phyloP scores from a whole-genome alignment of 306 rosid species.

The Albizia julibrissin region DNA sequence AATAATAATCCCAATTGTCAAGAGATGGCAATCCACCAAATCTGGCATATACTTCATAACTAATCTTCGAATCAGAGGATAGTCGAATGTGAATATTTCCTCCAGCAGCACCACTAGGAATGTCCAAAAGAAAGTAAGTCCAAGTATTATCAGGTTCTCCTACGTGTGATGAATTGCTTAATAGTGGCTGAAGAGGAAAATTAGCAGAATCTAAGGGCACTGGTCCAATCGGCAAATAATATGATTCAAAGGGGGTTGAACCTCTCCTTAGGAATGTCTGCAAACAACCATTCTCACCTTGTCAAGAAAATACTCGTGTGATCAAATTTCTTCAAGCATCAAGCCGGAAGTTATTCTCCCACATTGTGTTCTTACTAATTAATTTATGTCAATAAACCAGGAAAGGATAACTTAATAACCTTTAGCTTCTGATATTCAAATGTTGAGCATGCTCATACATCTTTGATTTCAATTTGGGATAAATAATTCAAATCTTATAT shows the following conservation, averaged over 20 bases:
- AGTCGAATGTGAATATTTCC: conserved; percentile 72
- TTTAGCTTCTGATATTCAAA: not conserved
- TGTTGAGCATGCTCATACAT: conserved; percentile 3
- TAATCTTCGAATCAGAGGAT: conserved; percentile 55
- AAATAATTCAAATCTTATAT: conserved; percentile 6
- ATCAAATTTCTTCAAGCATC: conserved; percentile 49
- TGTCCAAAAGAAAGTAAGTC: conserved; percentile 76
- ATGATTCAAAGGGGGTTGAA: conserved; percentile 70
- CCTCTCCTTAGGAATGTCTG: conserved; percentile 80
- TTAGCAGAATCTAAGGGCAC: conserved; percentile 43
- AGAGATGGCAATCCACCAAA: conserved; percentile 89
- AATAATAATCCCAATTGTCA: conserved; percentile 78
- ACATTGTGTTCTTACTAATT: conserved; percentile 10
- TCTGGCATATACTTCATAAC: conserved; percentile 78
- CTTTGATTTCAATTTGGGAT: conserved; percentile 16
- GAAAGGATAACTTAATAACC: not conserved
- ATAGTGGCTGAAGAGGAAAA: conserved; percentile 77
- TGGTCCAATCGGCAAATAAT: conserved; percentile 71
- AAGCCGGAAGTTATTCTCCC: conserved; percentile 39
- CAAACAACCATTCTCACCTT: conserved; percentile 64
- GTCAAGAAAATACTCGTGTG: conserved; percentile 44
- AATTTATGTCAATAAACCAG: not conserved
- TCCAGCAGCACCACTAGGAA: conserved; percentile 93
- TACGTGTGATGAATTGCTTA: conserved; percentile 53
- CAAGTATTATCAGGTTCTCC: conserved; percentile 56